Percentiles rank a stretch among this genome's conserved stretches.
These are phyloP conservation scores for Phytophthora brassicae DNA, from an alignment of 352 stramenopile genomes.

Conservation along the genomic window DNA sequence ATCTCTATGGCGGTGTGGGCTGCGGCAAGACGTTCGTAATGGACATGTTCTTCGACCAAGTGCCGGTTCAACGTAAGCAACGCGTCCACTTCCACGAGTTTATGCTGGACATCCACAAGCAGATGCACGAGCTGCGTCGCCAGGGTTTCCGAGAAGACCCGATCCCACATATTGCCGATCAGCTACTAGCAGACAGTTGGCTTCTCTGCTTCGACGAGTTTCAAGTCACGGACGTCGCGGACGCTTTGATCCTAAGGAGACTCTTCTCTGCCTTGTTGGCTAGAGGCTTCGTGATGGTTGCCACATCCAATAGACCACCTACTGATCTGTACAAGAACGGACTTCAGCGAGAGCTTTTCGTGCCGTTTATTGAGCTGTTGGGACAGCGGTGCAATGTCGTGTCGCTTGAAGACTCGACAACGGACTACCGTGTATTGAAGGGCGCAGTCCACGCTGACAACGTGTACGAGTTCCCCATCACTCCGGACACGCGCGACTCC, in stretches of 20 bases:
- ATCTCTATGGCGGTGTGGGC: conserved; percentile 95
- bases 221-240: conserved; percentile 96
- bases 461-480: conserved; percentile 70
- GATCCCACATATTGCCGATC: conserved; percentile 83
- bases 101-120: conserved; percentile 95
- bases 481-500: conserved; percentile 41
- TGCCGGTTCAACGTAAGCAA: conserved; percentile 77
- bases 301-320: conserved; percentile 95
- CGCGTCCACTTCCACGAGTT: conserved; percentile 98
- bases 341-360: conserved; percentile 95
- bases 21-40: conserved; percentile 97
- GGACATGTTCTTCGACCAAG: conserved; percentile 94
- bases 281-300: conserved; percentile 93
- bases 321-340: conserved; percentile 96
- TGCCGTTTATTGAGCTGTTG: conserved; percentile 96
- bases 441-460: conserved; percentile 60
- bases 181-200: conserved; percentile 86
- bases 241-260: conserved; percentile 94
- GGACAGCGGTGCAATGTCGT: conserved; percentile 85
- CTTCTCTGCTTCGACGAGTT: conserved; percentile 99
- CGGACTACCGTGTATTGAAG: conserved; percentile 84
- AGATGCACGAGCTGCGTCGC: conserved; percentile 94
- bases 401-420: conserved; percentile 72
- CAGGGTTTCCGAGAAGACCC: conserved; percentile 76
- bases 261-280: conserved; percentile 93